Percentiles rank a stretch among this genome's conserved stretches.
phyloP scores from a whole-genome alignment of 305 asterid species.

The Lippia alba region DNA sequence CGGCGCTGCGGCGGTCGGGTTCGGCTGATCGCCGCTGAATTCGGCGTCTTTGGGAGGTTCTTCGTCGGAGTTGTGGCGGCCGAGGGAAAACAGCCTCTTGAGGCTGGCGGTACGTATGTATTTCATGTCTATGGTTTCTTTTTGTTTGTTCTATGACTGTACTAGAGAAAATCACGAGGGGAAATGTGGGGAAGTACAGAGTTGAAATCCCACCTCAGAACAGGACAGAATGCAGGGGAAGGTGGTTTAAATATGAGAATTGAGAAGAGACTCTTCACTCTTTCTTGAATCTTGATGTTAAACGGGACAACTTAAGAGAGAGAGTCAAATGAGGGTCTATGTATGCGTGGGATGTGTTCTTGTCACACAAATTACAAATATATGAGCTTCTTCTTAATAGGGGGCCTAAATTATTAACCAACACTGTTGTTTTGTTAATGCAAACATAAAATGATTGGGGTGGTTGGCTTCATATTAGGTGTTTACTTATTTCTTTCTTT shows the following conservation, averaged over 20 bases:
- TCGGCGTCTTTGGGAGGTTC: conserved; percentile 45
- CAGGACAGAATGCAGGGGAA: conserved; percentile 34
- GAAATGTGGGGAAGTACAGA: conserved; percentile 35
- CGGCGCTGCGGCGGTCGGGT: conserved; percentile 27
- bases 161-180: neutral
- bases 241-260: conserved; percentile 16
- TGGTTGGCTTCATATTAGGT: conserved; percentile 39
- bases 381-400: conserved; percentile 21
- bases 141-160: neutral
- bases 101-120: conserved; percentile 83
- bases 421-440: conserved; percentile 40
- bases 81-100: conserved; percentile 81
- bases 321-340: conserved; percentile 41
- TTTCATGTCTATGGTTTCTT: conserved; percentile 45
- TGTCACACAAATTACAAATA: conserved; percentile 5
- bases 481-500: no score
- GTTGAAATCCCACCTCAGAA: conserved; percentile 33
- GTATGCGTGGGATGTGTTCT: neutral
- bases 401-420: conserved; percentile 40
- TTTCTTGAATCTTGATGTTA: neutral
- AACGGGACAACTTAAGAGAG: conserved; percentile 16
- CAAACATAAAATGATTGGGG: conserved; percentile 56
- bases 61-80: conserved; percentile 60
- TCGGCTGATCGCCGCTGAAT: conserved; percentile 32
- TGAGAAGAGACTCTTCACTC: conserved; percentile 20